Percentiles rank a stretch among this genome's conserved stretches.
These are phyloP conservation scores for Scedosporium boydii DNA, from an alignment of 2,329 filamentous ascomycete genomes.

Conservation along the genomic window DNA sequence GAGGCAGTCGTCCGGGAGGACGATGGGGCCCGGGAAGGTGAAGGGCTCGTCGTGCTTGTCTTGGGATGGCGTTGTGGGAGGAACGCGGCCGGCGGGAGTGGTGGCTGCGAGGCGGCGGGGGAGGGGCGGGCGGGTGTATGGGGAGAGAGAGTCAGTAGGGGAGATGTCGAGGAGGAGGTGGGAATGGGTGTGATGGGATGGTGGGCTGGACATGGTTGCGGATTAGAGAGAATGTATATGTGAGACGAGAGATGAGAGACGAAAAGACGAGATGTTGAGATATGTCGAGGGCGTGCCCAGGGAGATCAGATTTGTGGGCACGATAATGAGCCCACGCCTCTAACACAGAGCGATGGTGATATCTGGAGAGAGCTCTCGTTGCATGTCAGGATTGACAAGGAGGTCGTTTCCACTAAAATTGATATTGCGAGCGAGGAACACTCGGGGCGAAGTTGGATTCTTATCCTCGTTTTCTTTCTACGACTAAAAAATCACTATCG, in stretches of 20 bases:
- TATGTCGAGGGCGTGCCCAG: too few species aligned
- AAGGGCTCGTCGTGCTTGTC: slow-evolving; percentile 11
- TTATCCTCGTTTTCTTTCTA: not conserved
- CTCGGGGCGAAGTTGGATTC: not conserved
- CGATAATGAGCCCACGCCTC: too few species aligned
- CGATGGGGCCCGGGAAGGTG: slow-evolving; percentile 47
- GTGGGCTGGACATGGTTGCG: not conserved
- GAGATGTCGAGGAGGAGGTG: not conserved
- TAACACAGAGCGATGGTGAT: too few species aligned
- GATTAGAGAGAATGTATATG: not conserved
- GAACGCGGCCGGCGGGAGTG: slow-evolving; percentile 17
- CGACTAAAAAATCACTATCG: not conserved
- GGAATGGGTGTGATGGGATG: not conserved
- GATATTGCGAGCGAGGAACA: too few species aligned
- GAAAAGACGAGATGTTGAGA: too few species aligned
- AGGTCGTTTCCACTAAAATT: too few species aligned
- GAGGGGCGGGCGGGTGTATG: slow-evolving; percentile 18
- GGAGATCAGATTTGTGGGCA: too few species aligned
- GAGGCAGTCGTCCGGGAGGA: slow-evolving; percentile 51
- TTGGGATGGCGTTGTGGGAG: not conserved
- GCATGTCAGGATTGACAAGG: too few species aligned
- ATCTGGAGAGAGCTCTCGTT: too few species aligned
- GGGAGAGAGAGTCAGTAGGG: not conserved
- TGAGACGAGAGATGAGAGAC: too few species aligned
- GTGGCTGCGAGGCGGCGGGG: slow-evolving; percentile 20